Evolutionary conservation across 1,284 basidiomycete genomes (phyloP).

Genomic region (Ganoderma lucidum): DNA sequence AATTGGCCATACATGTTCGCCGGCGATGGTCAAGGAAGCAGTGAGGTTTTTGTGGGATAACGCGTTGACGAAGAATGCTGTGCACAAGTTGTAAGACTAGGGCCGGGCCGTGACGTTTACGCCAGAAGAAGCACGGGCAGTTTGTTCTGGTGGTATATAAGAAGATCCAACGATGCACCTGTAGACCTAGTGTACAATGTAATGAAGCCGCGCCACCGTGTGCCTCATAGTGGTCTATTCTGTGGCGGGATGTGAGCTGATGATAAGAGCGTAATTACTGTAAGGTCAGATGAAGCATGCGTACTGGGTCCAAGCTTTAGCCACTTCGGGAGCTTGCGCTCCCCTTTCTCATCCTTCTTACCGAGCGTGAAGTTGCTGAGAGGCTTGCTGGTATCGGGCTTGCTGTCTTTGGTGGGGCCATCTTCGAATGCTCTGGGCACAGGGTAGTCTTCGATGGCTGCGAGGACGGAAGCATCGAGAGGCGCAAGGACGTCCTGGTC

Average conservation of each 20-base stretch:
- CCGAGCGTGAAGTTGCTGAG: constrained; percentile 17
- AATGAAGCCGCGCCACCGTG: background rate
- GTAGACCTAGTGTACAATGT: constrained; percentile 14
- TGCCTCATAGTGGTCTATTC: background rate
- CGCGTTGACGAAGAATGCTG: constrained; percentile 22
- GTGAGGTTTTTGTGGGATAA: constrained; percentile 51
- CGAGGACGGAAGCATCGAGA: constrained; percentile 62
- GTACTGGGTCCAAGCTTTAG: constrained; percentile 59
- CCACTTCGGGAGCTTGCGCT: constrained; percentile 80
- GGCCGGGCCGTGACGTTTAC: background rate
- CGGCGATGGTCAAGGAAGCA: constrained; percentile 57
- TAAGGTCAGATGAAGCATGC: constrained; percentile 9
- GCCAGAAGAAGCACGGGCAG: background rate
- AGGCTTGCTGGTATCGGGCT: constrained; percentile 36
- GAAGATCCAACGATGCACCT: background rate
- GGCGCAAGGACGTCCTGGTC: constrained; percentile 62
- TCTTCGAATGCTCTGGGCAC: constrained; percentile 50
- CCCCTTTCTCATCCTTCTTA: constrained; percentile 34
- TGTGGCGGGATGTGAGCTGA: background rate
- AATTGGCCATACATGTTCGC: constrained; percentile 61
- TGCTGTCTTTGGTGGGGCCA: constrained; percentile 21
- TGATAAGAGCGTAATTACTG: too few relatives aligned
- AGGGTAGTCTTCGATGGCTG: constrained; percentile 70
- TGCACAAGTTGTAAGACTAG: background rate
- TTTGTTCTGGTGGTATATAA: constrained; percentile 3